Percentiles rank a stretch among this genome's conserved stretches.
Conservation (phyloP, 352 stramenopile species). For the Aphanomyces astaci region DNA sequence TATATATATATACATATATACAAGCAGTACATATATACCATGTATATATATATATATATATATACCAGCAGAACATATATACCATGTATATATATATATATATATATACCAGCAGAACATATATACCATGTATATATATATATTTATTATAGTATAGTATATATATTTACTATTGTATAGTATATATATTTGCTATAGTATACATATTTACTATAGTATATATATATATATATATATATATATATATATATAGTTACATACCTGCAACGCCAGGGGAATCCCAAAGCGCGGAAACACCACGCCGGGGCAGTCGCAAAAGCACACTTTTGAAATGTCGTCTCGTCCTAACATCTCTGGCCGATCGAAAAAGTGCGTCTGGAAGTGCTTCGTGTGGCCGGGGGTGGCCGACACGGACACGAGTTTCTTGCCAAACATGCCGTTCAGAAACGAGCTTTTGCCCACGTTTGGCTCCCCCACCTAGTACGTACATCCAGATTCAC, state of each 20-base stretch:
- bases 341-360: conserved; percentile 43
- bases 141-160: too few relatives aligned
- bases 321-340: conserved; percentile 33
- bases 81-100: too few relatives aligned
- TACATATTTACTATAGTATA: too few relatives aligned
- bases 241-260: background rate
- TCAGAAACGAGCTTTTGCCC: conserved; percentile 27
- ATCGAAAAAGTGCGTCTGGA: conserved; percentile 74
- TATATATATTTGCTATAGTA: too few relatives aligned
- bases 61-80: too few relatives aligned
- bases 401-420: conserved; percentile 73
- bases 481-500: too few relatives aligned
- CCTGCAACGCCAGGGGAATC: conserved; percentile 54
- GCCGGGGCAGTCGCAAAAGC: conserved; percentile 71
- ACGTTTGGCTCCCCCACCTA: conserved; percentile 28
- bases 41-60: too few relatives aligned
- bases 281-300: conserved; percentile 73
- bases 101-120: too few relatives aligned
- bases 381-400: conserved; percentile 71
- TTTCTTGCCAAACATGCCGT: conserved; percentile 60
- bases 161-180: too few relatives aligned
- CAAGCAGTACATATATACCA: too few relatives aligned
- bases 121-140: background rate
- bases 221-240: too few relatives aligned
- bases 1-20: too few relatives aligned